phyloP scores from a whole-genome alignment of 257 asterid species.

The Solanum clarkiae region DNA sequence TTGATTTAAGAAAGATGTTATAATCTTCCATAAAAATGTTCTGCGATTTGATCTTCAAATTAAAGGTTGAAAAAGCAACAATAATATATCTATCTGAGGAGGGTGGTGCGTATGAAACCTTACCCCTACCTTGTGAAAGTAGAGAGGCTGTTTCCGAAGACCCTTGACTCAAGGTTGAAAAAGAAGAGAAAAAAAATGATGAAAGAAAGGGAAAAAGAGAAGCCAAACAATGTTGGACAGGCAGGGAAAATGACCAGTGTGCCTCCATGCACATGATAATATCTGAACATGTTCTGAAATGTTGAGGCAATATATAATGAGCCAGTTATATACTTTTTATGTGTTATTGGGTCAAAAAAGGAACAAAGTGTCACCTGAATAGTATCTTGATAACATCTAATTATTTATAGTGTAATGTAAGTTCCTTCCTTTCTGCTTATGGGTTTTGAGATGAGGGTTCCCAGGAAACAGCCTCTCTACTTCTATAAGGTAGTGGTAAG shows the following conservation, averaged over 20 bases:
- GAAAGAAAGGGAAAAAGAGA: neutral
- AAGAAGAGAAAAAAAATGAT: neutral
- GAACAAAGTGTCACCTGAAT: neutral
- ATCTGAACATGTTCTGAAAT: neutral
- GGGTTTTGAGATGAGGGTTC: too few relatives aligned
- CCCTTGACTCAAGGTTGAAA: neutral
- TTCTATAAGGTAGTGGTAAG: too few relatives aligned
- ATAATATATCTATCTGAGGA: neutral
- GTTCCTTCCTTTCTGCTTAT: neutral
- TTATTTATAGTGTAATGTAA: neutral
- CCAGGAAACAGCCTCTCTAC: too few relatives aligned
- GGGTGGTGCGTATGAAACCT: neutral
- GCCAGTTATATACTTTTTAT: neutral
- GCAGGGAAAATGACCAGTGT: neutral
- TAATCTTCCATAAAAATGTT: neutral
- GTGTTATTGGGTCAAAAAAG: neutral
- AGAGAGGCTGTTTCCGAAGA: neutral
- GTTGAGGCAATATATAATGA: neutral
- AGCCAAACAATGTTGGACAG: neutral
- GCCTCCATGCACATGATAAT: neutral
- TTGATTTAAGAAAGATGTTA: neutral
- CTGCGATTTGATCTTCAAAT: neutral
- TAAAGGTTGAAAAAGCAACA: neutral
- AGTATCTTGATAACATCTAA: neutral
- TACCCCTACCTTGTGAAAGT: neutral